Evolutionary conservation across 208 protist species (phyloP).

Genomic region (Naegleria fowleri): DNA sequence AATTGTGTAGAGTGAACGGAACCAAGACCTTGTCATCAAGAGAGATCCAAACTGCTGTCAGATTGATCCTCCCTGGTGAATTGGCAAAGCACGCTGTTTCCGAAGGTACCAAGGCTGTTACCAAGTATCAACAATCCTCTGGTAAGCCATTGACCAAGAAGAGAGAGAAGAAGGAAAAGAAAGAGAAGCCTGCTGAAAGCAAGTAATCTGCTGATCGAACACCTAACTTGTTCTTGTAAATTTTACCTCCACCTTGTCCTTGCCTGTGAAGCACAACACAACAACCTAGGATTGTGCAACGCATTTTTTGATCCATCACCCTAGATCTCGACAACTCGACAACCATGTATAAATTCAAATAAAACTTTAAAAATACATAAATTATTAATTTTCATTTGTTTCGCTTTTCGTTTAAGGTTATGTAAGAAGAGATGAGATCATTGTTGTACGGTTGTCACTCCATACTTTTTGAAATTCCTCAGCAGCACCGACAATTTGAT

Average conservation of each 20-base stretch:
- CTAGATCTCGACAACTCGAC: no score
- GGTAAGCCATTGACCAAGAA: neutral
- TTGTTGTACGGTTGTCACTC: constrained; percentile 6
- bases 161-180: constrained; percentile 1
- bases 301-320: no score
- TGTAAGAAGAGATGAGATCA: no score
- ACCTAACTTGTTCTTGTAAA: no score
- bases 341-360: no score
- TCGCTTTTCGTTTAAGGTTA: no score
- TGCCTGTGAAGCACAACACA: no score
- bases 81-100: constrained; percentile 85
- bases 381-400: no score
- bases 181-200: neutral
- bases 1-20: constrained; percentile 72
- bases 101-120: constrained; percentile 83
- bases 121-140: constrained; percentile 42
- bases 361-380: no score
- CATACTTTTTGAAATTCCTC: constrained; percentile 55
- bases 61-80: constrained; percentile 78
- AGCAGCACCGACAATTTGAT: constrained; percentile 63
- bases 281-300: no score
- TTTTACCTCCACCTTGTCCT: no score
- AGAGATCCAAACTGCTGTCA: constrained; percentile 78
- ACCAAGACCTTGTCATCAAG: constrained; percentile 66
- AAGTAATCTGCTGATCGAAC: neutral